Conservation (phyloP, 139 green algal genomes). For the Penium margaritaceum region DNA sequence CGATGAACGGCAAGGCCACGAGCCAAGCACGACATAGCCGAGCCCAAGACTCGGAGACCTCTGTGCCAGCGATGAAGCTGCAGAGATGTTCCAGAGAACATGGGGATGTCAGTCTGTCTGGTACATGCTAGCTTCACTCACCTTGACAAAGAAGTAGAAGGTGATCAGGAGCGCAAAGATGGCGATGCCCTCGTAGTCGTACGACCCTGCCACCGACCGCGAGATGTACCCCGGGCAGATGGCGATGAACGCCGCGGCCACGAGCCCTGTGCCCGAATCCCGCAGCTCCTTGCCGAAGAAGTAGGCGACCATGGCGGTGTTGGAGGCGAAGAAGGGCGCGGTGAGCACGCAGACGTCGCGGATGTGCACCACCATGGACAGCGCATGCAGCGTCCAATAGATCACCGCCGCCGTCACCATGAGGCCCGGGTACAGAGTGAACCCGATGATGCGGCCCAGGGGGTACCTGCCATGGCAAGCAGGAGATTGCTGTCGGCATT, state of each 20-base stretch:
- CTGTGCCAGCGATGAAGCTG: no score
- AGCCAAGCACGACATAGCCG: no score
- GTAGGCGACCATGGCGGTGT: slow-evolving; percentile 60
- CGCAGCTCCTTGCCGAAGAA: slow-evolving; percentile 59
- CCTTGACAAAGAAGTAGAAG: slow-evolving; percentile 62
- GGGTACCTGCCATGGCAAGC: no score
- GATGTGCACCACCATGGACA: slow-evolving; percentile 48
- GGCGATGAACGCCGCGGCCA: slow-evolving; percentile 54
- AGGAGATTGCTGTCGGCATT: no score
- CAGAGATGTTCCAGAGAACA: no score
- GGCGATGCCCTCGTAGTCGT: slow-evolving; percentile 76
- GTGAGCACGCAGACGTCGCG: slow-evolving; percentile 66
- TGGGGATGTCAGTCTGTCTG: no score
- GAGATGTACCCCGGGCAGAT: slow-evolving; percentile 64
- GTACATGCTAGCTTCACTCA: no score
- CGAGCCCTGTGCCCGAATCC: slow-evolving; percentile 49
- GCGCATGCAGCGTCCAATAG: slow-evolving; percentile 56
- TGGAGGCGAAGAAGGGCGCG: slow-evolving; percentile 49
- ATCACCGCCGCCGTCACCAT: slow-evolving; percentile 57
- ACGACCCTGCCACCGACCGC: slow-evolving; percentile 61
- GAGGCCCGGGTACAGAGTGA: slow-evolving; percentile 69
- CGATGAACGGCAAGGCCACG: no score
- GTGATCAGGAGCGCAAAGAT: slow-evolving; percentile 75
- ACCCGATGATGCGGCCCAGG: slow-evolving; percentile 64
- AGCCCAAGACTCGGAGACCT: no score